These are phyloP conservation scores for Abrus precatorius DNA, from an alignment of 306 rosid species.

Conservation along the genomic window DNA sequence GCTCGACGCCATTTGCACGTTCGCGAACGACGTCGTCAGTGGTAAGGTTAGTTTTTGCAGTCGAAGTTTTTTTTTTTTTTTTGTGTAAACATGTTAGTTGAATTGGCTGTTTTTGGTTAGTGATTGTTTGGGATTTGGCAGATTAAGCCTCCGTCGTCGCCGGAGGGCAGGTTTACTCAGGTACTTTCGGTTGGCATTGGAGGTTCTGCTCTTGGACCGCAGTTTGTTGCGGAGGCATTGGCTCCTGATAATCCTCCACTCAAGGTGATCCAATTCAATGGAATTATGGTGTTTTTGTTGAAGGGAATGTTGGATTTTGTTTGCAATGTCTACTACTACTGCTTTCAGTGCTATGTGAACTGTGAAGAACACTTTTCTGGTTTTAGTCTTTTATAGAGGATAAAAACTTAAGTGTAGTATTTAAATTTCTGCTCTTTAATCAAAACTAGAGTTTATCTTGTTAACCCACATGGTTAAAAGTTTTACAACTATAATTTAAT, in stretches of 20 bases:
- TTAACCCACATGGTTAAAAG: too few relatives aligned
- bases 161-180: slow-evolving; percentile 81
- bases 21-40: slow-evolving; percentile 82
- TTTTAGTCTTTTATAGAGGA: too few relatives aligned
- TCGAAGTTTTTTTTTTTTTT: neutral
- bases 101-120: neutral
- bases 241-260: slow-evolving; percentile 99
- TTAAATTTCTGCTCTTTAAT: too few relatives aligned
- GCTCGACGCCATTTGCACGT: slow-evolving; percentile 63
- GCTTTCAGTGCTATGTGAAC: too few relatives aligned
- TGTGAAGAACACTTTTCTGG: too few relatives aligned
- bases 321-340: too few relatives aligned
- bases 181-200: slow-evolving; percentile 95
- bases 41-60: slow-evolving; percentile 78
- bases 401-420: too few relatives aligned
- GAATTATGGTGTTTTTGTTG: too few relatives aligned
- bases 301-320: too few relatives aligned
- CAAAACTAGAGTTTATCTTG: too few relatives aligned
- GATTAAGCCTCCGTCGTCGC: slow-evolving; percentile 88
- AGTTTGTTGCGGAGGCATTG: slow-evolving; percentile 98
- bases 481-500: too few relatives aligned
- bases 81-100: neutral
- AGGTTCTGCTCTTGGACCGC: slow-evolving; percentile 99
- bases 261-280: slow-evolving; percentile 59
- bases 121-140: slow-evolving; percentile 48